phyloP scores from a whole-genome alignment of 2,329 filamentous ascomycete genomes.

The Clarireedia sp. region DNA sequence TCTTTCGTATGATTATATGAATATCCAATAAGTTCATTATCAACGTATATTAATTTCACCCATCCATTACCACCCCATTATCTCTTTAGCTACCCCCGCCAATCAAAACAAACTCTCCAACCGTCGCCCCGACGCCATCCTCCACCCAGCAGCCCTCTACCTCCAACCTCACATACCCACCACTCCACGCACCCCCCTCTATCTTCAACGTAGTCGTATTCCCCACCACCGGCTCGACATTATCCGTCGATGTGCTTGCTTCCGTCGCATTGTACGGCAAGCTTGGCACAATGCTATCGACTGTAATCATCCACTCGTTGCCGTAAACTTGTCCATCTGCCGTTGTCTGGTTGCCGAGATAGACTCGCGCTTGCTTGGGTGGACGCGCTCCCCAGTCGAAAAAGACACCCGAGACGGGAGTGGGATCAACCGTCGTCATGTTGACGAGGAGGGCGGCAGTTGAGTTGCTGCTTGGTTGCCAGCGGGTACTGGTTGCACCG shows the following conservation, averaged over 20 bases:
- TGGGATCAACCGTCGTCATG: constrained; percentile 31
- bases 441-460: constrained; percentile 50
- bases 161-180: constrained; percentile 32
- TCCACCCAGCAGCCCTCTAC: constrained; percentile 39
- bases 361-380: constrained; percentile 44
- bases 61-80: too few relatives aligned
- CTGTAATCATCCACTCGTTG: constrained; percentile 13
- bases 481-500: constrained; percentile 57
- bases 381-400: constrained; percentile 55
- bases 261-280: constrained; percentile 21
- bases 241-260: constrained; percentile 5
- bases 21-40: too few relatives aligned
- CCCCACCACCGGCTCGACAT: constrained; percentile 24
- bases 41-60: too few relatives aligned
- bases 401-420: constrained; percentile 40
- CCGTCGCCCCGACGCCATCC: constrained; percentile 38
- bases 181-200: constrained; percentile 25
- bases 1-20: too few relatives aligned
- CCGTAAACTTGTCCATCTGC: constrained; percentile 12
- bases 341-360: constrained; percentile 38
- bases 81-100: not conserved
- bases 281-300: constrained; percentile 19
- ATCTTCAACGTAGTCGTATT: constrained; percentile 25
- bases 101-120: constrained; percentile 41
- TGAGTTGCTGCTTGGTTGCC: constrained; percentile 51